phyloP scores from a whole-genome alignment of 345 rosid genomes.

The Boechera retrofracta region DNA sequence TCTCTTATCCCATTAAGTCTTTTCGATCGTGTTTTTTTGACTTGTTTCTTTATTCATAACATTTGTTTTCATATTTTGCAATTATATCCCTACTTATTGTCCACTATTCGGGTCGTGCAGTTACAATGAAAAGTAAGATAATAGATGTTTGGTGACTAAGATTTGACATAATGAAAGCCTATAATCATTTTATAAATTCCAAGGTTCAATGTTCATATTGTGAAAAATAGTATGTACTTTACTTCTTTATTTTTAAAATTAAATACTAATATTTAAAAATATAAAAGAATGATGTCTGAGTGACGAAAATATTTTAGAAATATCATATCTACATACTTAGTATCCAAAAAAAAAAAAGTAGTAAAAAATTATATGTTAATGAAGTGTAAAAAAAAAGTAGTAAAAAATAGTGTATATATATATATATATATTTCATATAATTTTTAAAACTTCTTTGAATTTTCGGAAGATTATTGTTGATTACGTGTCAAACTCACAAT shows the following conservation, averaged over 20 bases:
- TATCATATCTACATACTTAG: too few species aligned
- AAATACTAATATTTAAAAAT: neutral
- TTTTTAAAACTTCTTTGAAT: too few species aligned
- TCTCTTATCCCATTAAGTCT: conserved; percentile 43
- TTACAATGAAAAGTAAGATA: neutral
- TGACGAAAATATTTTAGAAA: neutral
- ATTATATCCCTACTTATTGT: neutral
- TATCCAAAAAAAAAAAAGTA: too few species aligned
- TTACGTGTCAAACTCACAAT: too few species aligned
- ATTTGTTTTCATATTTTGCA: conserved; percentile 1
- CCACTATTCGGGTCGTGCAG: neutral
- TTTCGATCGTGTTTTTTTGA: conserved; percentile 17
- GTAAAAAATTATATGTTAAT: neutral
- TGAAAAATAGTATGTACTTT: neutral
- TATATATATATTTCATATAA: too few species aligned
- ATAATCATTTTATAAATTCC: neutral
- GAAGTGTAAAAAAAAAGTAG: neutral
- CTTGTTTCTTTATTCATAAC: neutral
- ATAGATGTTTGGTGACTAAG: neutral
- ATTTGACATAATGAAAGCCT: neutral
- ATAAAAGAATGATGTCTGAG: neutral
- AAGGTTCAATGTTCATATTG: neutral
- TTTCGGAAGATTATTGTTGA: too few species aligned
- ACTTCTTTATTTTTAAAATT: neutral
- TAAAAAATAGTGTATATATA: neutral